phyloP scores from a whole-genome alignment of 495 filamentous ascomycete species.

The Paragyromitra xinjiangensis region DNA sequence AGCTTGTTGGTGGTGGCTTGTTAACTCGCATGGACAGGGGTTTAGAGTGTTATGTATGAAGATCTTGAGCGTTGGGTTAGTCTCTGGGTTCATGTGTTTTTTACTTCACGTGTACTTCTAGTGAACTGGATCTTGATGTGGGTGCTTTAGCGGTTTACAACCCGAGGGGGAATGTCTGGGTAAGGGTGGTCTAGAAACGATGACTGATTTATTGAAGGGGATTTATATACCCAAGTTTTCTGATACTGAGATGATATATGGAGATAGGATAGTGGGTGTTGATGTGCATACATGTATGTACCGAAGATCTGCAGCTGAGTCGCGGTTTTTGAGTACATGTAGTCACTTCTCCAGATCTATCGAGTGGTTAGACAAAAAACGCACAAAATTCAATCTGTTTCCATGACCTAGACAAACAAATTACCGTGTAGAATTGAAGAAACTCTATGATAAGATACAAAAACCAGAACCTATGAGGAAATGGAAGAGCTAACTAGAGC shows the following conservation, averaged over 20 bases:
- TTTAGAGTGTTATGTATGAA: not conserved
- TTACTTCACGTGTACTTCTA: not conserved
- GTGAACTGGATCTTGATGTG: not conserved
- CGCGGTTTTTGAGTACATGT: too few species aligned
- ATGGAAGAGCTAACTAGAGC: too few species aligned
- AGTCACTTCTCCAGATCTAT: too few species aligned
- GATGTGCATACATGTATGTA: too few species aligned
- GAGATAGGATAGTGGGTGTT: not conserved
- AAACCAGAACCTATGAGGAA: too few species aligned
- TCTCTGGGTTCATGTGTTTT: not conserved
- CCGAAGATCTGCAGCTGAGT: too few species aligned
- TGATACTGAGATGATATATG: not conserved
- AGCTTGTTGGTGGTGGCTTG: not conserved
- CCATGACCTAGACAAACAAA: too few species aligned
- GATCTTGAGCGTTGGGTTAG: not conserved
- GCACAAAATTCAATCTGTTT: too few species aligned
- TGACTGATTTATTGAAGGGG: not conserved
- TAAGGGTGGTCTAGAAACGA: not conserved
- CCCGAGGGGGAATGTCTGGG: not conserved
- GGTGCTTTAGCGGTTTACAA: not conserved
- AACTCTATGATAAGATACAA: too few species aligned
- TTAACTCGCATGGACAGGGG: not conserved
- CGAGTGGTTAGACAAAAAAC: too few species aligned
- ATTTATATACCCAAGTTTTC: not conserved
- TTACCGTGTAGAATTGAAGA: too few species aligned